Evolutionary conservation across 345 rosid genomes (phyloP).

Genomic region (Populus davidiana): DNA sequence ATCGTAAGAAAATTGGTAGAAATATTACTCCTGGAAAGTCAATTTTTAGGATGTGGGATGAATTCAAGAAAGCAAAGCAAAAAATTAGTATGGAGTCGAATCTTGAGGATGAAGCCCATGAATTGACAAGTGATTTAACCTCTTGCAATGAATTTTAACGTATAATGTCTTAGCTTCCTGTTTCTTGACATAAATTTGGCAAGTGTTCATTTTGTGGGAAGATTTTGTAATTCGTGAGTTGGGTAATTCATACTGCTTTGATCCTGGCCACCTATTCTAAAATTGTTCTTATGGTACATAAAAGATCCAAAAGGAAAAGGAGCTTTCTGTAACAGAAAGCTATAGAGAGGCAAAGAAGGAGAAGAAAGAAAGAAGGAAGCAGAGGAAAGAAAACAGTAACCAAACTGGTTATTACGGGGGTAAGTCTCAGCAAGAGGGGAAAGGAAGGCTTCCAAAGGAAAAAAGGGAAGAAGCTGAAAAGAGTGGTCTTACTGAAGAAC

Average conservation of each 20-base stretch:
- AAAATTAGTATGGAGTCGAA: neutral
- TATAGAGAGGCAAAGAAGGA: constrained; percentile 20
- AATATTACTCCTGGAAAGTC: neutral
- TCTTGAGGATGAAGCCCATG: too few relatives aligned
- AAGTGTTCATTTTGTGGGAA: neutral
- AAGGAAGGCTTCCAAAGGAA: neutral
- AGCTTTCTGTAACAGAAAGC: constrained; percentile 38
- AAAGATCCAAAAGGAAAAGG: constrained; percentile 43
- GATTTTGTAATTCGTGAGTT: neutral
- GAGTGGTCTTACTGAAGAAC: constrained; percentile 68
- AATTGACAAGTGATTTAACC: neutral
- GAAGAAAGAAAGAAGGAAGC: constrained; percentile 35
- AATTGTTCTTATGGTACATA: constrained; percentile 43
- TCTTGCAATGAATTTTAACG: neutral
- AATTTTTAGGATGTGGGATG: too few relatives aligned
- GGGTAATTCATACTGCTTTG: constrained; percentile 11
- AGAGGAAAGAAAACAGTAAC: constrained; percentile 6
- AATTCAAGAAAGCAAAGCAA: neutral
- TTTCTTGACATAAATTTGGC: neutral
- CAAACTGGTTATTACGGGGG: neutral
- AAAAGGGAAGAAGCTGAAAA: constrained; percentile 40
- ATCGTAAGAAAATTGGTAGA: neutral
- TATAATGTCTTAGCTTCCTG: neutral
- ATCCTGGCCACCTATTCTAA: constrained; percentile 30
- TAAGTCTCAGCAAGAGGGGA: neutral